Percentiles rank a stretch among this genome's conserved stretches.
These are phyloP conservation scores for Tricholoma hemisulphureum DNA, from an alignment of 768 basidiomycete species.

Conservation along the genomic window DNA sequence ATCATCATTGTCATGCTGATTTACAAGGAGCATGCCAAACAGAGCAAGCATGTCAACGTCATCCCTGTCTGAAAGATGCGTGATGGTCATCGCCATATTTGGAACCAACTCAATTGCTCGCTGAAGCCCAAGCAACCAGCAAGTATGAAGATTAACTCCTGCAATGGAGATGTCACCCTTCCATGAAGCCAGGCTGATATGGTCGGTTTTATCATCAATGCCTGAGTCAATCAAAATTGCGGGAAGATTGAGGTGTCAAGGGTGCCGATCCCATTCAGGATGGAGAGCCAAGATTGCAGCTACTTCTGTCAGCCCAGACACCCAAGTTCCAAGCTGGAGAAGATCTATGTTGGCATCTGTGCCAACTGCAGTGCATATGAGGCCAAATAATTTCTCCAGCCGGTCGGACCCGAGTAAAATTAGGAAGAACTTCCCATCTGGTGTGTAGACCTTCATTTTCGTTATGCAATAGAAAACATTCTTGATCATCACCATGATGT, in stretches of 20 bases:
- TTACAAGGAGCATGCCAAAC: slow-evolving; percentile 3
- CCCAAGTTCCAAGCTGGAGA: slow-evolving; percentile 23
- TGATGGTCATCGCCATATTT: not conserved
- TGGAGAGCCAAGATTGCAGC: slow-evolving; percentile 32
- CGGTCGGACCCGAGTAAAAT: slow-evolving; percentile 38
- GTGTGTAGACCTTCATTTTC: slow-evolving; percentile 33
- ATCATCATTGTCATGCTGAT: not conserved
- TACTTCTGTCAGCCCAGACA: slow-evolving; percentile 30
- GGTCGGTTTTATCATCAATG: slow-evolving; percentile 25
- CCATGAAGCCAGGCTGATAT: slow-evolving; percentile 35
- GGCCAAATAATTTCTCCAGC: slow-evolving; percentile 34
- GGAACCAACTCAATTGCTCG: slow-evolving; percentile 13
- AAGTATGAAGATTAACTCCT: slow-evolving; percentile 24
- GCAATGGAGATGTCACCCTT: slow-evolving; percentile 26
- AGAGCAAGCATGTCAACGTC: slow-evolving; percentile 11
- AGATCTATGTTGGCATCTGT: slow-evolving; percentile 30
- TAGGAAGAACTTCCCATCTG: slow-evolving; percentile 30
- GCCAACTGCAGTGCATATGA: slow-evolving; percentile 34
- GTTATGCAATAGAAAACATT: slow-evolving; percentile 38
- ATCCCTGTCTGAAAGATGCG: not conserved
- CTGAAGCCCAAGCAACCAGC: slow-evolving; percentile 26
- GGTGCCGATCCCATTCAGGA: slow-evolving; percentile 38
- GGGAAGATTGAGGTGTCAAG: slow-evolving; percentile 33
- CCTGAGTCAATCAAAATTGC: slow-evolving; percentile 20
- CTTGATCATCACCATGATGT: slow-evolving; percentile 38